Percentiles rank a stretch among this genome's conserved stretches.
These are phyloP conservation scores for Yarrowia deformans DNA, from an alignment of 805 yeast species.

Conservation along the genomic window DNA sequence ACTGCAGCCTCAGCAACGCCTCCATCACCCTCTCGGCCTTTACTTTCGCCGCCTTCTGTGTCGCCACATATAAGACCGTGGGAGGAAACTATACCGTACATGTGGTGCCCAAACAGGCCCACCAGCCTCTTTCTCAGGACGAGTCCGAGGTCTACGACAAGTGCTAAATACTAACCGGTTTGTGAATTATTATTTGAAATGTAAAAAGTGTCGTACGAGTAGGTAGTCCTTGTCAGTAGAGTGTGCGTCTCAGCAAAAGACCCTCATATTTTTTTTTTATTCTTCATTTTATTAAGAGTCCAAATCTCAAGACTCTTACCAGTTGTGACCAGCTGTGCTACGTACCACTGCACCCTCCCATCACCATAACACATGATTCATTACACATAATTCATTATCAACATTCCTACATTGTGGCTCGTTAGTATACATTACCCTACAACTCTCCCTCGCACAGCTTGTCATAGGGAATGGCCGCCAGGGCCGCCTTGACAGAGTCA, in stretches of 20 bases:
- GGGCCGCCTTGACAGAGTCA: constrained; percentile 13
- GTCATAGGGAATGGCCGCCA: constrained; percentile 7
- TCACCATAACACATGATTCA: too few relatives aligned
- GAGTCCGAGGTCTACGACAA: neutral
- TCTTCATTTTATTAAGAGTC: too few relatives aligned
- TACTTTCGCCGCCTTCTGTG: constrained; percentile 10
- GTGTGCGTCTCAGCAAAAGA: too few relatives aligned
- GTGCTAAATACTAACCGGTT: neutral
- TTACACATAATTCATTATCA: too few relatives aligned
- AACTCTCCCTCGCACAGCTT: constrained; percentile 26
- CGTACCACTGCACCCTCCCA: too few relatives aligned
- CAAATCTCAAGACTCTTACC: too few relatives aligned
- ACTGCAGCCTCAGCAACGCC: constrained; percentile 8
- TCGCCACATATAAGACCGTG: neutral
- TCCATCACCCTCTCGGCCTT: constrained; percentile 1
- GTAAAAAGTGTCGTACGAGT: too few relatives aligned
- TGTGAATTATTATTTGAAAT: too few relatives aligned
- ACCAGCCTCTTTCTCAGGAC: neutral
- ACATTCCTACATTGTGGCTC: too few relatives aligned
- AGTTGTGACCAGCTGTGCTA: too few relatives aligned
- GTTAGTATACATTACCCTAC: neutral
- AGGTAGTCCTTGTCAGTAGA: too few relatives aligned
- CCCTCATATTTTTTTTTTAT: too few relatives aligned
- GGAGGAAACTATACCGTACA: neutral
- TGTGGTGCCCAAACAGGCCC: neutral